phyloP scores from a whole-genome alignment of 805 yeast genomes.

The Crinitomyces ghanaensis region DNA sequence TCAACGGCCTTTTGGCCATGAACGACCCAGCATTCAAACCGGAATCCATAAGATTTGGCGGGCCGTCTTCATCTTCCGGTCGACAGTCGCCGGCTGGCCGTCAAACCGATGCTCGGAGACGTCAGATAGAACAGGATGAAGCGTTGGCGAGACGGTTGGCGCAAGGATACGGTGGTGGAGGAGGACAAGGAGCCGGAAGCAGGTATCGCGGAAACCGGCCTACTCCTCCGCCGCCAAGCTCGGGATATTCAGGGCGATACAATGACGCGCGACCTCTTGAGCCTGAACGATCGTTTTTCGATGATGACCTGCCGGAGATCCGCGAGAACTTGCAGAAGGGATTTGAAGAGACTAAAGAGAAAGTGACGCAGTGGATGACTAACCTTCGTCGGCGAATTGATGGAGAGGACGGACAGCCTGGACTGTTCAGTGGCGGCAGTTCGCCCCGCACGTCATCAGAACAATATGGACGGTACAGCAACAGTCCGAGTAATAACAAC shows the following conservation, averaged over 20 bases:
- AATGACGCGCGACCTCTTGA: constrained; percentile 16
- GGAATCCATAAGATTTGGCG: constrained; percentile 24
- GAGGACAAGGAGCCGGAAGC: constrained; percentile 6
- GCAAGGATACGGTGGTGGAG: constrained; percentile 12
- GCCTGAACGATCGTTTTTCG: constrained; percentile 23
- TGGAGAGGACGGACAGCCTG: constrained; percentile 23
- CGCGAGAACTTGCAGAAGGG: constrained; percentile 61
- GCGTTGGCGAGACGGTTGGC: constrained; percentile 71
- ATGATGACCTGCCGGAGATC: constrained; percentile 37
- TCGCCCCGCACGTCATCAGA: constrained; percentile 8
- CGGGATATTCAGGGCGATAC: constrained; percentile 16
- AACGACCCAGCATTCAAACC: constrained; percentile 39
- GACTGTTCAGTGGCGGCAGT: constrained; percentile 14
- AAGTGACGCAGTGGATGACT: constrained; percentile 69
- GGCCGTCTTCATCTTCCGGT: constrained; percentile 17
- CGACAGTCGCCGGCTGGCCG: constrained; percentile 24
- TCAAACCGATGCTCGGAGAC: constrained; percentile 6
- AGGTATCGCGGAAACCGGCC: constrained; percentile 5
- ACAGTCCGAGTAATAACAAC: constrained; percentile 2
- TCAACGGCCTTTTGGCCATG: constrained; percentile 70
- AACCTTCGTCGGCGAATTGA: constrained; percentile 47
- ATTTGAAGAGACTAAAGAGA: constrained; percentile 66
- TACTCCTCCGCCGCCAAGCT: not conserved
- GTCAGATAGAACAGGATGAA: constrained; percentile 65
- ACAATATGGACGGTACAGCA: constrained; percentile 4